Conservation (phyloP, 176 grass and related monocot species). For the Stipa capillata region DNA sequence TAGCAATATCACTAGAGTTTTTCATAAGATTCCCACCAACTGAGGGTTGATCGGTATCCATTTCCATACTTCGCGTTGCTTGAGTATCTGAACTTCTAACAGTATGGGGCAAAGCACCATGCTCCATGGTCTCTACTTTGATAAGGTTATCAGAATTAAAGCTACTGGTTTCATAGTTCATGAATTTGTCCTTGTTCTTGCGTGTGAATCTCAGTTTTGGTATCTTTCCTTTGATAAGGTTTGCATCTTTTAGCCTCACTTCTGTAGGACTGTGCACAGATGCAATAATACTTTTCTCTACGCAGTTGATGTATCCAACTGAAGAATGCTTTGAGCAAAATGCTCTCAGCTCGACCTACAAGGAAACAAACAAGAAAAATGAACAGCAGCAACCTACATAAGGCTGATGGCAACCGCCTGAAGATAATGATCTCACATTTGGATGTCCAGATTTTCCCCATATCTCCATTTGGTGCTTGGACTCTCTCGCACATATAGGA, state of each 20-base stretch:
- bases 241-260: constrained; percentile 24
- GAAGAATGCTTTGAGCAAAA: constrained; percentile 94
- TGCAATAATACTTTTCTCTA: constrained; percentile 25
- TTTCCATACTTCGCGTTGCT: constrained; percentile 30
- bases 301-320: constrained; percentile 24
- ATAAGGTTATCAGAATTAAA: constrained; percentile 40
- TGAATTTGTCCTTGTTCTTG: constrained; percentile 65
- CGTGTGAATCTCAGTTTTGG: constrained; percentile 81
- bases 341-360: constrained; percentile 85
- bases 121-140: constrained; percentile 45
- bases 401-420: constrained; percentile 2
- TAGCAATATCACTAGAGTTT: constrained; percentile 62
- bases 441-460: constrained; percentile 83
- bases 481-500: constrained; percentile 92
- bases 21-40: constrained; percentile 28
- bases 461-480: constrained; percentile 96
- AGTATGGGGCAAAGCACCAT: constrained; percentile 27
- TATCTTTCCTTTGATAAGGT: constrained; percentile 33
- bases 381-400: neutral
- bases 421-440: constrained; percentile 60
- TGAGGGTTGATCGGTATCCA: constrained; percentile 20
- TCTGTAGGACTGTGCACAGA: constrained; percentile 23
- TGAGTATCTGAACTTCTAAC: constrained; percentile 25
- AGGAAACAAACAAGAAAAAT: constrained; percentile 31
- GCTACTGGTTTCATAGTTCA: constrained; percentile 30